phyloP scores from a whole-genome alignment of 2,329 filamentous ascomycete genomes.

The Alternaria viburni region DNA sequence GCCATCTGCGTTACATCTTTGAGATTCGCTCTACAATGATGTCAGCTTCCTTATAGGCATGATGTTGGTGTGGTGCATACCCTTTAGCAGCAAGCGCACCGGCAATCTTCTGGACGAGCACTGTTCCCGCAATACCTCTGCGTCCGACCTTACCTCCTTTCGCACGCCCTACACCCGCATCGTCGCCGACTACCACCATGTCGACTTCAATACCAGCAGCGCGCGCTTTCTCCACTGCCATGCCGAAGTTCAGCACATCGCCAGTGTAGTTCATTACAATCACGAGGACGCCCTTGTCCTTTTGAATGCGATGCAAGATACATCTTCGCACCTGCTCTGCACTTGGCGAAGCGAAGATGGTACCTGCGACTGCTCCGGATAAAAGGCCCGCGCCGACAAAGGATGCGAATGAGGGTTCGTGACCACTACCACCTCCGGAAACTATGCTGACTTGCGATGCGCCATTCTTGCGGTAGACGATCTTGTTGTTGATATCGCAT shows the following conservation, averaged over 20 bases:
- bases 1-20: conserved; percentile 77
- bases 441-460: conserved; percentile 75
- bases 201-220: conserved; percentile 78
- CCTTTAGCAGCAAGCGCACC: conserved; percentile 82
- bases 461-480: conserved; percentile 51
- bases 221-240: conserved; percentile 90
- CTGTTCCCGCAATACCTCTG: conserved; percentile 88
- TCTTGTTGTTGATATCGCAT: conserved; percentile 80
- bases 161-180: conserved; percentile 83
- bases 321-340: conserved; percentile 82
- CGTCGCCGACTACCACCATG: conserved; percentile 91
- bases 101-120: conserved; percentile 88
- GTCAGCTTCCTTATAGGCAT: conserved; percentile 8
- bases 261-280: conserved; percentile 93
- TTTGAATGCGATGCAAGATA: conserved; percentile 74
- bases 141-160: conserved; percentile 91
- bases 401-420: conserved; percentile 85
- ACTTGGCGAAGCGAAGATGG: conserved; percentile 82
- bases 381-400: conserved; percentile 85
- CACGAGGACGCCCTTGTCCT: conserved; percentile 78
- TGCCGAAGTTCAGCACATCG: conserved; percentile 83
- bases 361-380: conserved; percentile 81
- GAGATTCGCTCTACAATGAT: conserved; percentile 54
- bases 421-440: conserved; percentile 86
- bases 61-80: conserved; percentile 36